A percentile compares a stretch with the other conserved stretches of the same genome.
Evolutionary conservation across 441 rosid species (phyloP).

Genomic region (Gossypium aridum): DNA sequence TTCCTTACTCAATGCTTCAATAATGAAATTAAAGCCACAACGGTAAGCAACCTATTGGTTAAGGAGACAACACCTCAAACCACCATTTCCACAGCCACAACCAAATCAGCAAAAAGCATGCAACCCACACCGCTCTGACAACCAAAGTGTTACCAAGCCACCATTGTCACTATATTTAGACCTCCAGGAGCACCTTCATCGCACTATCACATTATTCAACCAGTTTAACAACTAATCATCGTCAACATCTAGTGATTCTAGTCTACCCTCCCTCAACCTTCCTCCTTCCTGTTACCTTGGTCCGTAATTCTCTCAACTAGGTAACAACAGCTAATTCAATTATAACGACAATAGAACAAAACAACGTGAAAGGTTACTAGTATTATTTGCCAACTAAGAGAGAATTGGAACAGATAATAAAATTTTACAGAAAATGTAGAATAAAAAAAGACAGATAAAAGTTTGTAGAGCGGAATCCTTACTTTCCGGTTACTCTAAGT

Average conservation of each 20-base stretch:
- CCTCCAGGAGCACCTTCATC: not conserved
- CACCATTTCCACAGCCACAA: not conserved
- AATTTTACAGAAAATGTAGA: not conserved
- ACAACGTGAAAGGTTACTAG: not conserved
- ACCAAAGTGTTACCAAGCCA: not conserved
- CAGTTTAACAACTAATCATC: not conserved
- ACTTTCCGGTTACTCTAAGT: constrained; percentile 65
- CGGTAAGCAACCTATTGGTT: not conserved
- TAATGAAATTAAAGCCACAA: not conserved
- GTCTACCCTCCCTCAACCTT: not conserved
- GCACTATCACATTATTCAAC: not conserved
- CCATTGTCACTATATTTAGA: not conserved
- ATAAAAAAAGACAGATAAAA: not conserved
- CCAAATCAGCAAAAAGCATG: not conserved
- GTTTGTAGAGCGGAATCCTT: constrained; percentile 15
- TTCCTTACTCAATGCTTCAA: not conserved
- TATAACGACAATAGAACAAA: not conserved
- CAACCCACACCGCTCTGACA: not conserved
- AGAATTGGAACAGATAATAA: not conserved
- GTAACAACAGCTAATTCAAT: not conserved
- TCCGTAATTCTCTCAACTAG: not conserved
- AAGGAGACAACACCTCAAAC: not conserved
- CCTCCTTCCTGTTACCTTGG: not conserved
- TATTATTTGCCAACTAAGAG: not conserved
- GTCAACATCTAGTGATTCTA: not conserved